phyloP scores from a whole-genome alignment of 768 basidiomycete species.

The Gloeostereum incarnatum region DNA sequence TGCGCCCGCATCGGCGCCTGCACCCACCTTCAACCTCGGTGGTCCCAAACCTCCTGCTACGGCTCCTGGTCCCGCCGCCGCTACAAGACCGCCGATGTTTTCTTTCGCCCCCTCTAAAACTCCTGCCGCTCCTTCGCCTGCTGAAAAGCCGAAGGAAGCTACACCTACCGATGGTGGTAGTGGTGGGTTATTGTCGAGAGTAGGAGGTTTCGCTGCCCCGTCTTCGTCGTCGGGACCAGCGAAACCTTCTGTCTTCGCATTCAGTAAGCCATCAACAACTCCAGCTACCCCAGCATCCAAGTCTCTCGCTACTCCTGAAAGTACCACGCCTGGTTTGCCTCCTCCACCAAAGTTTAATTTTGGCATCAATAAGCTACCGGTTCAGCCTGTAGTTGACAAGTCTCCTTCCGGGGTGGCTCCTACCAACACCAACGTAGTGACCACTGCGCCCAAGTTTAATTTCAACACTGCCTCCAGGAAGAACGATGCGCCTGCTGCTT shows the following conservation, averaged over 20 bases:
- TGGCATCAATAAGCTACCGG: no score
- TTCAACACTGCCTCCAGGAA: neutral
- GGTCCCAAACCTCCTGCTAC: constrained; percentile 7
- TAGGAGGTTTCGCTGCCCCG: no score
- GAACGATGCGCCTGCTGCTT: neutral
- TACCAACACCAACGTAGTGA: neutral
- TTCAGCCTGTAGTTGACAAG: no score
- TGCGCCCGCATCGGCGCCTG: constrained; percentile 9
- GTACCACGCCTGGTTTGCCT: no score
- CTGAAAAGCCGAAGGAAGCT: neutral
- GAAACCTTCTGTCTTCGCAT: neutral
- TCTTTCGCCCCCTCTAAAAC: no score
- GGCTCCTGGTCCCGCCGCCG: constrained; percentile 11
- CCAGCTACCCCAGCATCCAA: neutral
- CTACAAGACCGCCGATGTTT: constrained; percentile 9
- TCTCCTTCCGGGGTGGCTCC: no score
- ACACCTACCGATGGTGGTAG: neutral
- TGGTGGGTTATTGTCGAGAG: no score
- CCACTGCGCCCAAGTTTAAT: neutral
- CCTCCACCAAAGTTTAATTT: no score
- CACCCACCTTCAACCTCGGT: constrained; percentile 10
- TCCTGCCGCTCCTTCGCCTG: constrained; percentile 10
- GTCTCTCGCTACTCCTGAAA: no score
- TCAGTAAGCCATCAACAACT: neutral
- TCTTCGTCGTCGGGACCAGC: no score